phyloP scores from a whole-genome alignment of 2,329 filamentous ascomycete genomes.

The Aureobasidium sp. region DNA sequence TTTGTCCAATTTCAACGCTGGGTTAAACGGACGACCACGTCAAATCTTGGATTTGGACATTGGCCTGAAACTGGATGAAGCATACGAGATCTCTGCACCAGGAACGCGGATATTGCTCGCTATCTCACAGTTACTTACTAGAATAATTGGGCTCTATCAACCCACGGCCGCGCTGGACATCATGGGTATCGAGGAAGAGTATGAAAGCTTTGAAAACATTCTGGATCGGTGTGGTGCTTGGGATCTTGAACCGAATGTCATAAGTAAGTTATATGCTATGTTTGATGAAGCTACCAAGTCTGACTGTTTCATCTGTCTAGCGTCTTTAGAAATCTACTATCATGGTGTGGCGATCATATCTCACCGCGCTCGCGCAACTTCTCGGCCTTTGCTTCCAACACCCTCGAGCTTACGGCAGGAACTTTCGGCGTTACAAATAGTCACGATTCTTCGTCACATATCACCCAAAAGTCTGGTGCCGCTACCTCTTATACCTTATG shows the following conservation, averaged over 20 bases:
- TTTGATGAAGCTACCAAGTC: background rate
- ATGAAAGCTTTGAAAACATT: slow-evolving; percentile 38
- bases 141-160: slow-evolving; percentile 39
- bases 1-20: slow-evolving; percentile 39
- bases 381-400: slow-evolving; percentile 31
- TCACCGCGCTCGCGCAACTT: slow-evolving; percentile 39
- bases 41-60: slow-evolving; percentile 37
- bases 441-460: slow-evolving; percentile 40
- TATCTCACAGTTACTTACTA: slow-evolving; percentile 36
- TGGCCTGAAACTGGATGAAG: slow-evolving; percentile 6
- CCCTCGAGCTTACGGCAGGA: slow-evolving; percentile 46
- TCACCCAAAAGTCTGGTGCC: slow-evolving; percentile 39
- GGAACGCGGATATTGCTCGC: slow-evolving; percentile 41
- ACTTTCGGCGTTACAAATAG: slow-evolving; percentile 46
- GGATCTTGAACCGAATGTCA: slow-evolving; percentile 28
- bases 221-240: slow-evolving; percentile 30
- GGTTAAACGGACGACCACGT: slow-evolving; percentile 38
- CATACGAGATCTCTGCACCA: slow-evolving; percentile 23
- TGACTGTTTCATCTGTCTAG: slow-evolving; percentile 20
- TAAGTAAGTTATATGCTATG: slow-evolving; percentile 19
- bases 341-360: slow-evolving; percentile 49
- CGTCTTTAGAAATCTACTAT: slow-evolving; percentile 47
- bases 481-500: slow-evolving; percentile 47
- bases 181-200: slow-evolving; percentile 40
- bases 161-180: slow-evolving; percentile 31